A percentile compares a stretch with the other conserved stretches of the same genome.
phyloP scores from a whole-genome alignment of 2,329 filamentous ascomycete species.

The Cladosporium sp. region DNA sequence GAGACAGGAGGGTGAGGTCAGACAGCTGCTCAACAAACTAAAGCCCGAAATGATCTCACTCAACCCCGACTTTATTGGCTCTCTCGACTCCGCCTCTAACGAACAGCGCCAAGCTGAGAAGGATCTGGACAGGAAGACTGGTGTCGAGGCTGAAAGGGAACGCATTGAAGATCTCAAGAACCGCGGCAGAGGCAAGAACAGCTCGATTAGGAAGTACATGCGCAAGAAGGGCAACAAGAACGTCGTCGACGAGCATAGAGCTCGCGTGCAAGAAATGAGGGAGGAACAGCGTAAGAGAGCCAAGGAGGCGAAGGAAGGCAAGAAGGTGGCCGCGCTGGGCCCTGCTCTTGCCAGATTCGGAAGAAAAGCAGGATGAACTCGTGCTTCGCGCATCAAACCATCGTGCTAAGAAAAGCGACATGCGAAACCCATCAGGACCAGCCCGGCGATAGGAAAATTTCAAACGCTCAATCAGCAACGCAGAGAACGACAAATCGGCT shows the following conservation, averaged over 20 bases:
- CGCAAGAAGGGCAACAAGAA: slow-evolving; percentile 91
- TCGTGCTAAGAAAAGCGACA: background rate
- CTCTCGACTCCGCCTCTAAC: slow-evolving; percentile 75
- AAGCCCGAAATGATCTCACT: slow-evolving; percentile 96
- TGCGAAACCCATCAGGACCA: background rate
- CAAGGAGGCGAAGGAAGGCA: slow-evolving; percentile 61
- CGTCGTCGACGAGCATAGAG: slow-evolving; percentile 89
- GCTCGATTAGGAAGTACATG: slow-evolving; percentile 78
- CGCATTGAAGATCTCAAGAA: slow-evolving; percentile 63
- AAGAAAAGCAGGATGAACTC: slow-evolving; percentile 9
- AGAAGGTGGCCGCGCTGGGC: slow-evolving; percentile 72
- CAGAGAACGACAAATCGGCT: background rate
- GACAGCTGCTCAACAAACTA: slow-evolving; percentile 85
- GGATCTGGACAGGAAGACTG: slow-evolving; percentile 67
- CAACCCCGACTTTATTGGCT: slow-evolving; percentile 87
- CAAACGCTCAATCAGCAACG: background rate
- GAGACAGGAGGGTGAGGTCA: slow-evolving; percentile 88
- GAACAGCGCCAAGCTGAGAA: slow-evolving; percentile 72
- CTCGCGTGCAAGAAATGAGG: slow-evolving; percentile 80
- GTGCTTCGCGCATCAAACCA: background rate
- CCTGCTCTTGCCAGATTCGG: slow-evolving; percentile 82
- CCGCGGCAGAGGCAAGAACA: slow-evolving; percentile 82
- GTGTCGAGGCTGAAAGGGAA: slow-evolving; percentile 45
- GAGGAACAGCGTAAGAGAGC: slow-evolving; percentile 64
- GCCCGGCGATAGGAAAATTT: background rate